Evolutionary conservation across 306 rosid genomes (phyloP), one percentile per base, ranked within the genome.

Genomic region (Bauhinia variegata): DNA sequence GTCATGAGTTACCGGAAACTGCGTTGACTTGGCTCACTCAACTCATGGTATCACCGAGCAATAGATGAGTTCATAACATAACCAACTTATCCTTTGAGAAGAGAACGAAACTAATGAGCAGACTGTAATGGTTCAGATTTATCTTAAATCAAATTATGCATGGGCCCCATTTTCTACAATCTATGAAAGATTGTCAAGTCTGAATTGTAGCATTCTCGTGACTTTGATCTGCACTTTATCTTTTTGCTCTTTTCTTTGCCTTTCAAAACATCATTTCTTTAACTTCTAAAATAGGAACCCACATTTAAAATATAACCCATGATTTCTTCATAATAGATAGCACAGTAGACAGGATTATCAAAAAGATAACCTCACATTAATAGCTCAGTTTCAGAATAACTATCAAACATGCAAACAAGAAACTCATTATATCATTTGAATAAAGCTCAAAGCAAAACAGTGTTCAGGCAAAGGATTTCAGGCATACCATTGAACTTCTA

Each of bases 401-500:
- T 59, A 19, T 15, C 0, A 70, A 11, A 31, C 39, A 49, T 3
- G 52, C 19, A 3, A 1, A 55, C 9, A 37, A 31, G 41, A 67
- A 47, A 9, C 28, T 62, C 14, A 8, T 63, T 60, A 9, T 34
- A 34, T 42, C 49, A 55, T 3, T 36, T 34, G 32, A 75, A 13
- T 54, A 32, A 37, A 54, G 63, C 71, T 38, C 48, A 23, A 23
- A 23, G 38, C 33, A 63, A 36, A 37, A 52, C 11, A 36, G 11
- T 55, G 41, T 63, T 38, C 53, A 16, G 60, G 15, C 14, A 5
- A 55, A 39, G 52, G 23, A 36, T 42, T 53, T 52, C 15, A 72
- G 33, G 67, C 82, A 57, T 83, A 92, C 96, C 51, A 43, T 67
- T 67, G 86, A 72, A 71, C 70, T 72, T 60, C 60, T 65, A 50